Evolutionary conservation across 768 basidiomycete genomes (phyloP).

Genomic region (Boletus vinaceobasis): DNA sequence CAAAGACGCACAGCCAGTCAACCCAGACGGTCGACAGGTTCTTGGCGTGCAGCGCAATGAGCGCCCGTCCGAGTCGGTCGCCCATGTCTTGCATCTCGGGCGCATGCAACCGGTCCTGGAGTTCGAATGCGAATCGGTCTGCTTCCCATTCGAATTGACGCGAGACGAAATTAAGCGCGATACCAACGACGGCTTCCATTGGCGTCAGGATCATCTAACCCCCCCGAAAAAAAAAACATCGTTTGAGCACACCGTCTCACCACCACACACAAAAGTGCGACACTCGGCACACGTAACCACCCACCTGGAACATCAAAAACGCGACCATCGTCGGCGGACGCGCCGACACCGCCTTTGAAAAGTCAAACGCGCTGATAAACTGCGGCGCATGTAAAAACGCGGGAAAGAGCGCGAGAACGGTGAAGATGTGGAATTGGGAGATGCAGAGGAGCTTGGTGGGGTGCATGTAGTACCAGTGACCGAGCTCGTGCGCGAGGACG

Average conservation of each 20-base stretch:
- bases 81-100: slow-evolving; percentile 81
- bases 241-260: not conserved
- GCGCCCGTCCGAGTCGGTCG: slow-evolving; percentile 74
- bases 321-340: slow-evolving; percentile 79
- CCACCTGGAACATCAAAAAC: slow-evolving; percentile 82
- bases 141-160: slow-evolving; percentile 92
- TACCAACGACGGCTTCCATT: slow-evolving; percentile 67
- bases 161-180: slow-evolving; percentile 77
- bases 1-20: slow-evolving; percentile 67
- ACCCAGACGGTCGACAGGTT: slow-evolving; percentile 93
- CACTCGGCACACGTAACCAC: not conserved
- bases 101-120: slow-evolving; percentile 44
- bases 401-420: slow-evolving; percentile 84
- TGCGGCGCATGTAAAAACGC: slow-evolving; percentile 82
- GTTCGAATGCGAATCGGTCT: slow-evolving; percentile 79
- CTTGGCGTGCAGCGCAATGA: slow-evolving; percentile 85
- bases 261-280: not conserved
- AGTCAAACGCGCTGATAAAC: slow-evolving; percentile 78
- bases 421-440: slow-evolving; percentile 84
- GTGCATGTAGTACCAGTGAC: slow-evolving; percentile 94
- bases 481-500: slow-evolving; percentile 95
- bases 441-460: slow-evolving; percentile 84
- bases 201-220: slow-evolving; percentile 77
- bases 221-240: not conserved
- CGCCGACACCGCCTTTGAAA: slow-evolving; percentile 59